Evolutionary conservation across 495 filamentous ascomycete genomes (phyloP), one percentile per base, ranked within the genome.

Genomic region (Trichoderma asperelloides): DNA sequence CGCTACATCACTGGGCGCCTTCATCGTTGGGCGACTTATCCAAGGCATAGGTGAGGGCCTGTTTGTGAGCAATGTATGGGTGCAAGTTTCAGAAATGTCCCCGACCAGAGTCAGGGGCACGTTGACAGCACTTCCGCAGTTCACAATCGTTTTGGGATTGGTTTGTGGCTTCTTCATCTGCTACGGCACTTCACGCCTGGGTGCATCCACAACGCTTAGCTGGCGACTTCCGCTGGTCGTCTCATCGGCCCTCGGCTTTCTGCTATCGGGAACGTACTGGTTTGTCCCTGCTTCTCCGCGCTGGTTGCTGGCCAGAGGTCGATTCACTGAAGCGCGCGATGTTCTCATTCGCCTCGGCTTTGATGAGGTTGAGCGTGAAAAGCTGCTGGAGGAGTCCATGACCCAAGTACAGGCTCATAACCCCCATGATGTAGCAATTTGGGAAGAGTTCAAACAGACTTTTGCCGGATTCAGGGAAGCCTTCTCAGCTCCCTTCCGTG

Each of bases 21-120:
- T 89, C 25, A 73, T 88, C 51, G 75, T 81, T 16, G 87, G 87
- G 5, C 78, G 86, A 3, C 72, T 80, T 25, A 69, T 89, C 27
- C 74, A 84, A 63, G 86, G 87, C 0, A 72, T 87, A 25, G 87
- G 87, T 1, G 83, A 89, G 70, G 87, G 86, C 0, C 70, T 89
- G 3, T 89, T 82, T 69, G 70, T 90, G 8, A 80, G 84, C 8
- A 85, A 80, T 41, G 71, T 86, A 43, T 81, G 84, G 1, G 86
- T 88, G 39, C 84, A 86, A 62, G 83, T 87, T 30, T 83, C 82
- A 66, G 87, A 90, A 70, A 87, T 89, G 30, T 83, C 86, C 7
- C 87, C 87, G 0, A 78, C 81, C 0, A 77, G 74, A 6, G 72
- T 76, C 9, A 72, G 87, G 68, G 87, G 85, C 6, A 75, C 80